These are phyloP conservation scores for Astraeus odoratus DNA, from an alignment of 768 basidiomycete genomes.

Conservation along the genomic window DNA sequence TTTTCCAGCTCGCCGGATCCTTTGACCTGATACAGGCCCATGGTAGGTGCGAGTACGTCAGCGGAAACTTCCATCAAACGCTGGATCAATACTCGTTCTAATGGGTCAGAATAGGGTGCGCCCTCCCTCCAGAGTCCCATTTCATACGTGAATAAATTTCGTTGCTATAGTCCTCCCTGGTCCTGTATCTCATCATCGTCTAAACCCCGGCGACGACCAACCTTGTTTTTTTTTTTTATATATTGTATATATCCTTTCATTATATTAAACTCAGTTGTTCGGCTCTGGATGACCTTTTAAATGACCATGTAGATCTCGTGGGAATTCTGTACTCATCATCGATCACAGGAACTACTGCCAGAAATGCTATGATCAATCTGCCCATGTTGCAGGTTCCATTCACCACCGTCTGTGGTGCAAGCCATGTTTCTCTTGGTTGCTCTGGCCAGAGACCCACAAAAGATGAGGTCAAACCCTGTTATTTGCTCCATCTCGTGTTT, in stretches of 20 bases:
- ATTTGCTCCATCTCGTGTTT: not conserved
- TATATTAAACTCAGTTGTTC: conserved; percentile 14
- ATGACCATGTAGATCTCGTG: not conserved
- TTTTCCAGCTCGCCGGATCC: conserved; percentile 15
- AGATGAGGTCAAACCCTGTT: too few species aligned
- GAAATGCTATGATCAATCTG: too few species aligned
- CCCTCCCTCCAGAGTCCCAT: too few species aligned
- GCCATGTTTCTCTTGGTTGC: too few species aligned
- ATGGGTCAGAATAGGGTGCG: too few species aligned
- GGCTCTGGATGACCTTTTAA: conserved; percentile 33
- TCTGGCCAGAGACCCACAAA: too few species aligned
- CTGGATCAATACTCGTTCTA: not conserved
- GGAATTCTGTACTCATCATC: not conserved
- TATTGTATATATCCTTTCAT: too few species aligned
- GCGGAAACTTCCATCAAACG: conserved; percentile 26
- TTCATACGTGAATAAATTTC: not conserved
- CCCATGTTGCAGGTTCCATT: too few species aligned
- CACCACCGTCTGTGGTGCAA: too few species aligned
- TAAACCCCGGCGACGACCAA: conserved; percentile 7
- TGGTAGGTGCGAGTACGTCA: conserved; percentile 24
- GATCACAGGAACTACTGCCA: not conserved
- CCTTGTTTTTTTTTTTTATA: conserved; percentile 3
- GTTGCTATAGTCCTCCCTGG: not conserved
- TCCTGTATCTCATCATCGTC: not conserved
- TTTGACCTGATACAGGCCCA: conserved; percentile 20